A percentile compares a stretch with the other conserved stretches of the same genome.
Evolutionary conservation across 2,329 filamentous ascomycete genomes (phyloP).

Genomic region (Laburnicola sp.): DNA sequence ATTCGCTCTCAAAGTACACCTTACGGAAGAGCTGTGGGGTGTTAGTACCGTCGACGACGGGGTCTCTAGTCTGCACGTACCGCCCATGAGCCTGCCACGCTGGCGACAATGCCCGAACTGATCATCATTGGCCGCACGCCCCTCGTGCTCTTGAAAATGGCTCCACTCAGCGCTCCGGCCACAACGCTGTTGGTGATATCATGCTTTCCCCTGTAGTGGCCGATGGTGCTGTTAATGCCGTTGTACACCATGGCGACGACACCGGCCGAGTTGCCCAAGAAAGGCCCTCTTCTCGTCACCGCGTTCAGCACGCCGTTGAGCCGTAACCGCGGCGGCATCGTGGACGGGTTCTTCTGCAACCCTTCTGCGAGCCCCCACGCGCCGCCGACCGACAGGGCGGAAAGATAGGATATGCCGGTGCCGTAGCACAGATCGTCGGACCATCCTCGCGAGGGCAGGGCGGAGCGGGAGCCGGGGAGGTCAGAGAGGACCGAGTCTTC

Average conservation of each 20-base stretch:
- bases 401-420: slow-evolving; percentile 88
- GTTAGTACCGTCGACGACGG: slow-evolving; percentile 9
- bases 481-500: slow-evolving; percentile 89
- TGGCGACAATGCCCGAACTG: slow-evolving; percentile 85
- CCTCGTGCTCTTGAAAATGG: slow-evolving; percentile 94
- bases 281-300: slow-evolving; percentile 88
- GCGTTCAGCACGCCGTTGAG: slow-evolving; percentile 95
- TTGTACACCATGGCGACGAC: slow-evolving; percentile 97
- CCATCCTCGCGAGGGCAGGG: slow-evolving; percentile 93
- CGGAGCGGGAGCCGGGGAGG: slow-evolving; percentile 81
- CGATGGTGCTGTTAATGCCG: slow-evolving; percentile 56
- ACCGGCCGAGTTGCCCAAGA: slow-evolving; percentile 92
- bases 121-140: slow-evolving; percentile 92
- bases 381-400: slow-evolving; percentile 83
- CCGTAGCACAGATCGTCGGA: slow-evolving; percentile 98
- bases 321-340: slow-evolving; percentile 84
- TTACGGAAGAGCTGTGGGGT: slow-evolving; percentile 22
- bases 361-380: slow-evolving; percentile 93
- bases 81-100: slow-evolving; percentile 84
- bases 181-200: slow-evolving; percentile 86
- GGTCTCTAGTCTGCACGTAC: slow-evolving; percentile 52
- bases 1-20: slow-evolving; percentile 28
- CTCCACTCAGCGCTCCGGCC: slow-evolving; percentile 85
- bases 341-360: slow-evolving; percentile 68
- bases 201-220: slow-evolving; percentile 45